Percentiles rank a stretch among this genome's conserved stretches.
Conservation (phyloP, 345 rosid genomes). For the Melastoma malabathricum region DNA sequence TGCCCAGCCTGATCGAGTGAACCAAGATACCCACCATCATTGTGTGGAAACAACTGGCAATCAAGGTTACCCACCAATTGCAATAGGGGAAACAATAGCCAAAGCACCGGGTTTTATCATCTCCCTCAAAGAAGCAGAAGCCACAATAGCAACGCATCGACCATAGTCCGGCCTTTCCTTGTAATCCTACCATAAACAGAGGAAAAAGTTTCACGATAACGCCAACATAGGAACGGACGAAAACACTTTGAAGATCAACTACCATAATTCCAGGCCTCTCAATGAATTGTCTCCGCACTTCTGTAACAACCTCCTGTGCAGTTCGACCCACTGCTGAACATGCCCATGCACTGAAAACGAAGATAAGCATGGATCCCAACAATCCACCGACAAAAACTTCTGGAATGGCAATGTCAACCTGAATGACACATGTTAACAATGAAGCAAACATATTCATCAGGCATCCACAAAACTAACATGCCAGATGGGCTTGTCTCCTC, state of each 20-base stretch:
- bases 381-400: conserved; percentile 94
- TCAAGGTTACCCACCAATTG: conserved; percentile 38
- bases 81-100: conserved; percentile 84
- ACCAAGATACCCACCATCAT: too few relatives aligned
- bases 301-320: conserved; percentile 99
- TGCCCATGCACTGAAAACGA: conserved; percentile 90
- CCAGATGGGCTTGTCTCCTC: too few relatives aligned
- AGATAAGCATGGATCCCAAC: conserved; percentile 94
- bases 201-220: conserved; percentile 4
- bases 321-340: conserved; percentile 96
- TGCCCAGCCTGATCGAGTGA: too few relatives aligned
- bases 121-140: conserved; percentile 91
- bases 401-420: conserved; percentile 98
- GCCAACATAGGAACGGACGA: neutral
- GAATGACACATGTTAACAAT: conserved; percentile 6
- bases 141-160: conserved; percentile 97
- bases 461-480: neutral
- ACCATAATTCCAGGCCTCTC: conserved; percentile 99
- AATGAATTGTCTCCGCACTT: conserved; percentile 95
- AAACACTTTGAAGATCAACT: conserved; percentile 13
- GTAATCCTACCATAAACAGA: conserved; percentile 43
- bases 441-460: neutral
- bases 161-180: conserved; percentile 97
- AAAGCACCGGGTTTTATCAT: conserved; percentile 98
- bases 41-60: too few relatives aligned